Base-by-base conservation (phyloP, 768 basidiomycete species). In the Boletus subcaerulescens region DNA sequence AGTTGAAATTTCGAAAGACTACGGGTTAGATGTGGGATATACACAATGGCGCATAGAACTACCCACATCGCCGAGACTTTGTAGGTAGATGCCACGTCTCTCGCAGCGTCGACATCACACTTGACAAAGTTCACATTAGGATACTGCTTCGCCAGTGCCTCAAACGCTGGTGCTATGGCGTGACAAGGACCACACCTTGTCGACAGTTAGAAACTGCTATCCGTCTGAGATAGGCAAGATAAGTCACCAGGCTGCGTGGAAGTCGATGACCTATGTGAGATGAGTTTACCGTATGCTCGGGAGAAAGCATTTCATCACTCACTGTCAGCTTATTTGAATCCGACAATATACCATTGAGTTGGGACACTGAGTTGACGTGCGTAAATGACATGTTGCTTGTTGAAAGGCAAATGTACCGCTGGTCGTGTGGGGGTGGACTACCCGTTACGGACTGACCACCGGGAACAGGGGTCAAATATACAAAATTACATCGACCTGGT, bases 151-250 rank as follows among this genome's bases (percentile, higher is more conserved):
- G 89, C 79, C 2, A 93, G 73, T 1, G 79, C 73, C 61, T 91
- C 89, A 57, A 80, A 93, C 0, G 77, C 71, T 2, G 92, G 91
- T 4, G 90, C 91, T 58, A 93, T 93, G 40, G 78, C 77, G 69
- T 90, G 89, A 66, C 91, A 93, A 35, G 91, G 91, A 2, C 87
- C 85, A 77, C 91, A 93, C 91, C 90, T 91, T 60, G 56, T 39
- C 38, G 43, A 44, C 15, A 53, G 46, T 53, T 43, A 66, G 56
- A 52, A 46, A n/a, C 3, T 33, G 40, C n/a, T 48, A 45, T 54
- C 24, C 18, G 50, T 18, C n/a, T 44, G 22, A 50, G 24, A 47
- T 44, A 42, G 45, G 26, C 14, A 47, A 57, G 35, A 54, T 7
- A 40, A 60, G 73, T 60, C 60, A 89, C 91, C 91, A 93, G 57